Conservation (phyloP, 2,329 filamentous ascomycete genomes). For the Ploettnerulaceae sp. region DNA sequence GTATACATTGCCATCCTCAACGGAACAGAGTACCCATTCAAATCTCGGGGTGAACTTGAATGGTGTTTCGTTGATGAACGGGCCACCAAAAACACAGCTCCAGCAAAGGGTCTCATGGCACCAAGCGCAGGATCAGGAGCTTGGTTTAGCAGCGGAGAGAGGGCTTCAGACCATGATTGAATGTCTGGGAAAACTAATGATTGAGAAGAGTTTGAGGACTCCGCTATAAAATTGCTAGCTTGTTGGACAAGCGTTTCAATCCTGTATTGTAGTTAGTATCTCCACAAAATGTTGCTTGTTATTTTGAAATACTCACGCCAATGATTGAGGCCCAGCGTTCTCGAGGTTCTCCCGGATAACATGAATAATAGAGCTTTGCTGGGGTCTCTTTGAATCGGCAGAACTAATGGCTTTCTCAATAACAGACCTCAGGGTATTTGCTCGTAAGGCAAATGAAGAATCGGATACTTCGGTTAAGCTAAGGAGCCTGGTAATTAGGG, state of each 20-base stretch:
- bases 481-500: slow-evolving; percentile 49
- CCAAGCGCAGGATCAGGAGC: slow-evolving; percentile 60
- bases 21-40: slow-evolving; percentile 64
- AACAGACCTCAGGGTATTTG: slow-evolving; percentile 38
- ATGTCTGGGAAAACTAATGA: slow-evolving; percentile 56
- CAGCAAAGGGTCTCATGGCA: slow-evolving; percentile 68
- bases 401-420: slow-evolving; percentile 37
- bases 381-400: slow-evolving; percentile 1
- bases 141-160: slow-evolving; percentile 50
- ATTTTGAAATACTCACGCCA: slow-evolving; percentile 47
- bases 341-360: slow-evolving; percentile 55
- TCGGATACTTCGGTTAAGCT: slow-evolving; percentile 48
- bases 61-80: slow-evolving; percentile 23
- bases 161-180: slow-evolving; percentile 59
- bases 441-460: slow-evolving; percentile 27
- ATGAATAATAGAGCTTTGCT: slow-evolving; percentile 40
- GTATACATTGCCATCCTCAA: slow-evolving; percentile 73
- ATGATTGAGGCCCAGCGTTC: slow-evolving; percentile 42
- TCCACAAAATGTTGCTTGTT: no score
- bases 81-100: slow-evolving; percentile 60
- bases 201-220: slow-evolving; percentile 28
- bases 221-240: slow-evolving; percentile 37
- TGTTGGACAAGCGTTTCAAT: slow-evolving; percentile 51
- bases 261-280: slow-evolving; percentile 34
- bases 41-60: slow-evolving; percentile 47